These are phyloP conservation scores for Vaccinium macrocarpon DNA, from an alignment of 148 eudicot species.

Conservation along the genomic window DNA sequence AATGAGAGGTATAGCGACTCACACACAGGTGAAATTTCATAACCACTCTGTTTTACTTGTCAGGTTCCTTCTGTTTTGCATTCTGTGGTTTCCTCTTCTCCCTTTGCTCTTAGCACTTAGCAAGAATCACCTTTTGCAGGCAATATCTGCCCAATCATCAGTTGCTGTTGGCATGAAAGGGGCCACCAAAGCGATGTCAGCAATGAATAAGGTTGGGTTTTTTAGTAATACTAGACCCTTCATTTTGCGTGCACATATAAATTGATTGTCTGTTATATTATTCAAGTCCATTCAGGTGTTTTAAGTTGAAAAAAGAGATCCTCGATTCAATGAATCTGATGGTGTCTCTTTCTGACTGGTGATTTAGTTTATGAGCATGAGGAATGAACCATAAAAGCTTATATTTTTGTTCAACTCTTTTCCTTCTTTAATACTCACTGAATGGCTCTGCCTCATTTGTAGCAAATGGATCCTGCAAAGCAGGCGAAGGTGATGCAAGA, in stretches of 20 bases:
- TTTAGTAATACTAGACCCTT: not conserved
- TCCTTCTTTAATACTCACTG: not conserved
- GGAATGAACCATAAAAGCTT: not conserved
- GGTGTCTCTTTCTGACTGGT: not conserved
- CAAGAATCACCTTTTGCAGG: slow-evolving; percentile 38
- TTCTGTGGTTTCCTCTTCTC: slow-evolving; percentile 13
- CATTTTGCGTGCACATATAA: not conserved
- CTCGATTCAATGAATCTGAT: not conserved
- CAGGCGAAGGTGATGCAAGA: slow-evolving; percentile 73
- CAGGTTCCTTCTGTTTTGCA: slow-evolving; percentile 5
- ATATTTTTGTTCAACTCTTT: not conserved
- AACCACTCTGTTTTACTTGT: slow-evolving; percentile 14
- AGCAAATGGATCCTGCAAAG: slow-evolving; percentile 95
- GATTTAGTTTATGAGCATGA: not conserved
- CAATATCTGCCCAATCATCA: slow-evolving; percentile 91
- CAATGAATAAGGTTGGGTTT: slow-evolving; percentile 79
- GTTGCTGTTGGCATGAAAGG: slow-evolving; percentile 94
- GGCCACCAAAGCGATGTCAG: slow-evolving; percentile 88
- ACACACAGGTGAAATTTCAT: slow-evolving; percentile 68
- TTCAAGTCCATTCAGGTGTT: not conserved
- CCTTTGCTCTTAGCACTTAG: not conserved
- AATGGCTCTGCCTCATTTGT: slow-evolving; percentile 14
- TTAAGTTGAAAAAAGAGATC: not conserved
- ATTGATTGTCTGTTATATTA: not conserved
- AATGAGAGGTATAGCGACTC: slow-evolving; percentile 94